Evolutionary conservation across 345 rosid species (phyloP).

Genomic region (Syzygium oleosum): DNA sequence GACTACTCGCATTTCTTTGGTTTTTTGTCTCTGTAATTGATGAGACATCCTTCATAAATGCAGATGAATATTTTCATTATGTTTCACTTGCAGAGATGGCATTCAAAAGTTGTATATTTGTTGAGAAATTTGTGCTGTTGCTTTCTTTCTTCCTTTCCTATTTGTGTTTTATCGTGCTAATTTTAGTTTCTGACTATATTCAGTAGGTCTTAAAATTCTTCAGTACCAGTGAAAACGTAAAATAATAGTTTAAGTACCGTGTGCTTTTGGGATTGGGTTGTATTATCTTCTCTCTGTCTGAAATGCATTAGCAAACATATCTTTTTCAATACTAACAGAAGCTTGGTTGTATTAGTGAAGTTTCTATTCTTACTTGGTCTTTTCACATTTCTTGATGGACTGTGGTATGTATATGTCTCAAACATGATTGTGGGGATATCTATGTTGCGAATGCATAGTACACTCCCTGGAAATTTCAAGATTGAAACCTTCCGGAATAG

Average conservation of each 20-base stretch:
- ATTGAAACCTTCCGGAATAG: neutral
- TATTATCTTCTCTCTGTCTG: neutral
- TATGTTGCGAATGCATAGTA: neutral
- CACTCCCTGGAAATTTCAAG: neutral
- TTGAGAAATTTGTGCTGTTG: neutral
- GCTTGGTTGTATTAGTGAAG: neutral
- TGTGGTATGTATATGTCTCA: neutral
- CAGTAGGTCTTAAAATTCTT: neutral
- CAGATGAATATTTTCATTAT: too few relatives aligned
- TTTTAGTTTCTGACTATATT: neutral
- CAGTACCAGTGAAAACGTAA: neutral
- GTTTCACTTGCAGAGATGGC: neutral
- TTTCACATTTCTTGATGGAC: neutral
- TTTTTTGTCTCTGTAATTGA: neutral
- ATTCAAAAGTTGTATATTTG: neutral
- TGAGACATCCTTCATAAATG: neutral
- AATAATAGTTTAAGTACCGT: neutral
- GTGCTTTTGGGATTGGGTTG: neutral
- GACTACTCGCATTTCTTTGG: neutral
- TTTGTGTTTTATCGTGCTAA: neutral
- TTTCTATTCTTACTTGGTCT: neutral
- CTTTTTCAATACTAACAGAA: neutral
- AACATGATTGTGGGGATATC: neutral
- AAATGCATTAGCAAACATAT: neutral
- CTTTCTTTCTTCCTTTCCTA: neutral